Evolutionary conservation across 805 yeast genomes (phyloP), one percentile per base, ranked within the genome.

Genomic region (Myxozyma neotropica): DNA sequence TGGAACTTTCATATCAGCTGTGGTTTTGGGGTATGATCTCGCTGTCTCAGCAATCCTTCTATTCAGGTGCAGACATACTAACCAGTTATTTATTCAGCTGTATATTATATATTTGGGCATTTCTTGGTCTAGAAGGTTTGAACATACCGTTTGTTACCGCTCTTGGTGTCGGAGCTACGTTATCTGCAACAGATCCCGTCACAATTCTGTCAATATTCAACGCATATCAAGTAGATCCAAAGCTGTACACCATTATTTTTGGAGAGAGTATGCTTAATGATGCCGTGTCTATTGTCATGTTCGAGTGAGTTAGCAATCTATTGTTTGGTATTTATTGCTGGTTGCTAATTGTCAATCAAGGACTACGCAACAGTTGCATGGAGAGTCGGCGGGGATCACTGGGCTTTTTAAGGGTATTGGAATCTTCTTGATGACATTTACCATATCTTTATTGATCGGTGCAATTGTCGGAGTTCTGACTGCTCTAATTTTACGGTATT

Each of bases 241-340:
- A 94, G 74, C 78, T 94, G 44, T 94, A 95, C 77, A 94, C 99
- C 24, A 91, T 94, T 64, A 95, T 94, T 64, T 93, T 94, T 73
- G 99, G 99, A 53, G 99, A 94, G 75, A 89, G 97, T 2, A 78
- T 94, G 61, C 78, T 94, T 63, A 94, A 94, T 72, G 99, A 94
- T 77, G 99, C 99, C 36, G 95, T 94, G 60, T 92, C 97, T 66
- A 94, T 94, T 72, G 99, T 94, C 68, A 93, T 94, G 96, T 94
- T 94, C 77, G 99, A 94, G 61, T 57, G 46, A 27, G 61, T 57
- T 35, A 21, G 24, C 12, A 17, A 21, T 8, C 12, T 19, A 13
- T 13, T 29, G 12, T n/a, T 13, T 55, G 19, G 24, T 23, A 23
- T 29, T n/a, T 12, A 10, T 46, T 8, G 44, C 6, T 21, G 23